Evolutionary conservation across 2,329 filamentous ascomycete genomes (phyloP).

Genomic region (Coniochaeta ligniaria): DNA sequence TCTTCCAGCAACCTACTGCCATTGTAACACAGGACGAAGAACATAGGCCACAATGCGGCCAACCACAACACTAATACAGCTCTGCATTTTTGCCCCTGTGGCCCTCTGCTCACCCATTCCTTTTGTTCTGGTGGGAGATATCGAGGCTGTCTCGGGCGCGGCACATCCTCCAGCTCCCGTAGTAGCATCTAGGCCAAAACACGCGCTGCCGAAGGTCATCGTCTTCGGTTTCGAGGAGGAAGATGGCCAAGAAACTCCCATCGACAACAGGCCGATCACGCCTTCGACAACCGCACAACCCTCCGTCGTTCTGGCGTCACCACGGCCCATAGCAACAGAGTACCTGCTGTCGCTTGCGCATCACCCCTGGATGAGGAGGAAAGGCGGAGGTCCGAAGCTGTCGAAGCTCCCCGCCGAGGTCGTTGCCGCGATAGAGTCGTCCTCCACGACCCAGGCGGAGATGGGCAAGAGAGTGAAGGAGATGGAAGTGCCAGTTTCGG

Average conservation of each 20-base stretch:
- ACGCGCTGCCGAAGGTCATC: slow-evolving; percentile 1
- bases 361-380: background rate
- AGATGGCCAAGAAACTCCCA: slow-evolving; percentile 5
- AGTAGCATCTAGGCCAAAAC: slow-evolving; percentile 1
- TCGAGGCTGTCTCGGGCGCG: slow-evolving; percentile 4
- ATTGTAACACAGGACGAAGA: background rate
- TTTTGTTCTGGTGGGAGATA: background rate
- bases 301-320: slow-evolving; percentile 12
- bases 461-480: background rate
- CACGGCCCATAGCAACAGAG: slow-evolving; percentile 9
- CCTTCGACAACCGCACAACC: slow-evolving; percentile 11
- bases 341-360: slow-evolving; percentile 9
- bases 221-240: background rate
- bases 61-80: slow-evolving; percentile 6
- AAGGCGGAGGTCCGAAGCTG: slow-evolving; percentile 1
- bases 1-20: background rate
- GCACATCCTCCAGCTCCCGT: slow-evolving; percentile 3
- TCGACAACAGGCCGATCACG: slow-evolving; percentile 16
- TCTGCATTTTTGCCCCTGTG: slow-evolving; percentile 8
- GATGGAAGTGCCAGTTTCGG: background rate
- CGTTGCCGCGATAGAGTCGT: slow-evolving; percentile 3
- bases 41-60: slow-evolving; percentile 5
- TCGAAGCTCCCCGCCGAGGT: slow-evolving; percentile 4
- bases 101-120: slow-evolving; percentile 8
- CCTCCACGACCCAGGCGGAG: background rate